Conservation (phyloP, 2,329 filamentous ascomycete genomes). For the Pyricularia pennisetigena region DNA sequence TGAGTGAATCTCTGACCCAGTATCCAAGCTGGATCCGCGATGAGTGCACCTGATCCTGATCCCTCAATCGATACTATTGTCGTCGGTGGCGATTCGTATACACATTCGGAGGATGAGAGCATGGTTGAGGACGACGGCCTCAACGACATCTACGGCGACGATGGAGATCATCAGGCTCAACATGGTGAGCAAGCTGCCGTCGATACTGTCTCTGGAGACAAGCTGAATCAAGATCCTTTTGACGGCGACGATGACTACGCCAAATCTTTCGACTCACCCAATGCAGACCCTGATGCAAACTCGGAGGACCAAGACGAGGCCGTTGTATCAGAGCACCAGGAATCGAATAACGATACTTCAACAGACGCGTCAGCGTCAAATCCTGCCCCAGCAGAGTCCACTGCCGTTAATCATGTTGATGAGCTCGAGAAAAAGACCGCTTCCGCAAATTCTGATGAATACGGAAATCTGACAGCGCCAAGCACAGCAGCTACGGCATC, state of each 20-base stretch:
- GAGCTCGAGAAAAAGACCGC: background rate
- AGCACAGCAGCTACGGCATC: background rate
- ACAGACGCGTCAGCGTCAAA: background rate
- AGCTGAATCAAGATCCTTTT: conserved; percentile 10
- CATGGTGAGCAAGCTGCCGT: background rate
- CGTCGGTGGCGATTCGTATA: background rate
- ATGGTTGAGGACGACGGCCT: conserved; percentile 36
- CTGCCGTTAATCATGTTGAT: conserved; percentile 5
- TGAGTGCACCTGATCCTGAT: conserved; percentile 1
- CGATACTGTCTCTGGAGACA: background rate
- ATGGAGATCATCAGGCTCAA: conserved; percentile 16
- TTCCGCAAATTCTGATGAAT: background rate
- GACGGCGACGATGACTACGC: conserved; percentile 37
- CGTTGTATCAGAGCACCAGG: conserved; percentile 3
- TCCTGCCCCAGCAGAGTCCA: background rate
- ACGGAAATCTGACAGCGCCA: background rate
- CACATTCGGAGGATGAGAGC: conserved; percentile 20
- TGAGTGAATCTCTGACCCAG: background rate
- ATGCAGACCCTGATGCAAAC: background rate
- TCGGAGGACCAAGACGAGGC: conserved; percentile 5
- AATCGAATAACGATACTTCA: background rate
- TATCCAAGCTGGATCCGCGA: background rate
- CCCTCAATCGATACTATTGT: conserved; percentile 5
- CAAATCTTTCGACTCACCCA: conserved; percentile 39
- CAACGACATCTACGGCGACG: conserved; percentile 32